These are phyloP conservation scores for Aspergillus aculeatinus DNA, from an alignment of 2,329 filamentous ascomycete genomes.

Conservation along the genomic window DNA sequence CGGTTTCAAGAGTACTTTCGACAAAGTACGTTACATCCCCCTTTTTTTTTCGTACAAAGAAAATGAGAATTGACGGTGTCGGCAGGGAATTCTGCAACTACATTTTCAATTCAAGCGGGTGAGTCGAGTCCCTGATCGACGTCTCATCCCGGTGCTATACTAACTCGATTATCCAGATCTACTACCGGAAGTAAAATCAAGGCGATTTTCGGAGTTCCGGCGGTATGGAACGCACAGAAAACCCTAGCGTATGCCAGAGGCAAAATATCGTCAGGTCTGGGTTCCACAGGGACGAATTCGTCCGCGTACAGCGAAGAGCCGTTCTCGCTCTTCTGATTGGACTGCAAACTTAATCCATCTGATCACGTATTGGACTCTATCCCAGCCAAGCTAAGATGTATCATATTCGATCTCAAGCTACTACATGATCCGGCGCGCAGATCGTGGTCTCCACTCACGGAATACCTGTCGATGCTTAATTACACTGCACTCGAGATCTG, in stretches of 20 bases:
- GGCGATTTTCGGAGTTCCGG: slow-evolving; percentile 5
- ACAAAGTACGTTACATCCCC: slow-evolving; percentile 67
- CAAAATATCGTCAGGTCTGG: neutral
- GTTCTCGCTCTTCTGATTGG: slow-evolving; percentile 24
- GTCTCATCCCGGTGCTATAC: neutral
- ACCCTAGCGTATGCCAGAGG: neutral
- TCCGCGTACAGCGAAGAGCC: neutral
- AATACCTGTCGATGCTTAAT: slow-evolving; percentile 28
- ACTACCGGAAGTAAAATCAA: slow-evolving; percentile 48
- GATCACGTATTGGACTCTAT: slow-evolving; percentile 14
- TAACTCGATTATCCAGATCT: slow-evolving; percentile 36
- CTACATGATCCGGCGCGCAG: slow-evolving; percentile 12
- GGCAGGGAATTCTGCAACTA: slow-evolving; percentile 84
- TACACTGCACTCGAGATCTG: slow-evolving; percentile 15
- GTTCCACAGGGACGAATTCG: neutral
- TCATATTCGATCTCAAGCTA: slow-evolving; percentile 18
- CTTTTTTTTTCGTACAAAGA: neutral
- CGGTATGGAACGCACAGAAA: neutral
- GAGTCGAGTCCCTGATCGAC: slow-evolving; percentile 24
- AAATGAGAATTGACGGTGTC: slow-evolving; percentile 1
- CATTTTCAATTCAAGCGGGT: slow-evolving; percentile 99
- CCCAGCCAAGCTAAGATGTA: slow-evolving; percentile 19
- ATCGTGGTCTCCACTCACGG: slow-evolving; percentile 21
- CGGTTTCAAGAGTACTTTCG: slow-evolving; percentile 94
- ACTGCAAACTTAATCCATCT: slow-evolving; percentile 26